Conservation (phyloP, 257 asterid genomes). For the Marsdenia floribunda region DNA sequence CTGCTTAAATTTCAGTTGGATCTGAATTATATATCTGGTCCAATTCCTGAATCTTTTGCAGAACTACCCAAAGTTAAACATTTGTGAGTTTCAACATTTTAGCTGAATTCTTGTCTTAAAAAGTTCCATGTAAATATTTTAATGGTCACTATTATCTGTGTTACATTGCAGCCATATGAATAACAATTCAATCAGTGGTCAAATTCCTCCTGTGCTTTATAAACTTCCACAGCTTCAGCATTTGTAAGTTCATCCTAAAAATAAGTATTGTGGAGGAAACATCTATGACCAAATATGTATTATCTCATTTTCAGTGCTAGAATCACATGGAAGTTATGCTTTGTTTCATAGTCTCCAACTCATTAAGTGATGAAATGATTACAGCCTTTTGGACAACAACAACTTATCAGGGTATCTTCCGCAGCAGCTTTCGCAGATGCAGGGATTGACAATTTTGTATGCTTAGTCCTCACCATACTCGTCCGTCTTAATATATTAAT, state of each 20-base stretch:
- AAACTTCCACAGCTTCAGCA: conserved; percentile 1
- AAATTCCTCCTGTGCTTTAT: conserved; percentile 9
- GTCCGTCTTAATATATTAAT: neutral
- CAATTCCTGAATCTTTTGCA: conserved; percentile 4
- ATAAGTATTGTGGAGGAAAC: neutral
- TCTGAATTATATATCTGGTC: conserved; percentile 3
- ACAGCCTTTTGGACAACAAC: conserved; percentile 7
- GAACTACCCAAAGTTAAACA: neutral
- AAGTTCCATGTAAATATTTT: neutral
- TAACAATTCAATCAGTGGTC: conserved; percentile 10
- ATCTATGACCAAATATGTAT: neutral
- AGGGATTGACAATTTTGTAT: conserved; percentile 1
- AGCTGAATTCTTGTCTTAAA: neutral
- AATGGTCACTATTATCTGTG: neutral
- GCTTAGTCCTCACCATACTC: neutral
- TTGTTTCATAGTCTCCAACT: neutral
- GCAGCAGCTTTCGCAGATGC: conserved; percentile 2
- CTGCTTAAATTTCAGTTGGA: conserved; percentile 6
- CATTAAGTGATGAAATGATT: neutral
- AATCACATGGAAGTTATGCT: neutral
- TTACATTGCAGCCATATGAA: conserved; percentile 8
- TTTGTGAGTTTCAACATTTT: neutral
- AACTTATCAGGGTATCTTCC: conserved; percentile 11
- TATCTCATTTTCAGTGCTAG: neutral
- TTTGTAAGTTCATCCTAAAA: neutral